Percentiles rank a stretch among this genome's conserved stretches.
phyloP scores from a whole-genome alignment of 31 red algal genomes.

The Asparagopsis taxiformis region DNA sequence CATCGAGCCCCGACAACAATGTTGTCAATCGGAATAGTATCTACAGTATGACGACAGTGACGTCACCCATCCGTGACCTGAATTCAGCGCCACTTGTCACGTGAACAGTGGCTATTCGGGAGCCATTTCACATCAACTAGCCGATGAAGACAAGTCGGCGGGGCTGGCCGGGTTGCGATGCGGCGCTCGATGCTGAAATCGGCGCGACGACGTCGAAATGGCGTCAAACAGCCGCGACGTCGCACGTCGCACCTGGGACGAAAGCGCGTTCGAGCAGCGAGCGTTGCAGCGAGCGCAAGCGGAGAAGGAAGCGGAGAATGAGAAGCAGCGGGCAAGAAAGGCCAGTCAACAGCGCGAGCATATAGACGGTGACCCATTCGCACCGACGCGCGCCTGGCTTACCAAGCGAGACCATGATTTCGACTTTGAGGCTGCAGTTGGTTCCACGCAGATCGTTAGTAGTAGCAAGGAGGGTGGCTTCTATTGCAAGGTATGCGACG shows the following conservation, averaged over 20 bases:
- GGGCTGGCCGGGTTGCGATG: too few species aligned
- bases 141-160: too few species aligned
- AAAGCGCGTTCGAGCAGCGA: conserved; percentile 45
- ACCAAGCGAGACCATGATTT: conserved; percentile 33
- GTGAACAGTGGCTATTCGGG: too few species aligned
- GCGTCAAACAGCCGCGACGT: conserved; percentile 26
- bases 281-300: conserved; percentile 23
- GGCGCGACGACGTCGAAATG: too few species aligned
- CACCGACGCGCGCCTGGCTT: conserved; percentile 72
- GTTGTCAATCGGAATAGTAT: too few species aligned
- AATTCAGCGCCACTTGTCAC: too few species aligned
- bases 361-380: conserved; percentile 60
- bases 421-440: conserved; percentile 57
- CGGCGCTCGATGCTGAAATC: too few species aligned
- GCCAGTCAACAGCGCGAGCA: conserved; percentile 16
- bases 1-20: too few species aligned
- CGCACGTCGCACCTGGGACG: conserved; percentile 58
- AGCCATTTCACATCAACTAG: too few species aligned
- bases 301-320: conserved; percentile 28
- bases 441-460: conserved; percentile 40
- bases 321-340: conserved; percentile 37
- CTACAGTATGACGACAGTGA: too few species aligned
- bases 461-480: conserved; percentile 50
- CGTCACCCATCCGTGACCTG: too few species aligned
- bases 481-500: conserved; percentile 72